A percentile compares a stretch with the other conserved stretches of the same genome.
Evolutionary conservation across 768 basidiomycete genomes (phyloP).

Genomic region (Punctularia strigosozonata): DNA sequence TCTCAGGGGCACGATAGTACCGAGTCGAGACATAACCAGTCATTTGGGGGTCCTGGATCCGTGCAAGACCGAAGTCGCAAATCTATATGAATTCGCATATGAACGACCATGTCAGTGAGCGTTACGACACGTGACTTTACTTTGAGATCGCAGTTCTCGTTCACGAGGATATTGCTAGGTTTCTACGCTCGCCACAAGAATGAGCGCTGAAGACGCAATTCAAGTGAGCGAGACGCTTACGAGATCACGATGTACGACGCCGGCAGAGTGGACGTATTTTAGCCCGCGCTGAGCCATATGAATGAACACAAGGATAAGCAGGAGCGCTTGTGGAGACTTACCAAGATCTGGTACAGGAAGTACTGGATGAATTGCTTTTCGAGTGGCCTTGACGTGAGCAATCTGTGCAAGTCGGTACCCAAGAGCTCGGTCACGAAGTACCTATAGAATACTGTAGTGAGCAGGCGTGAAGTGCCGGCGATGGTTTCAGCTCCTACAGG

Average conservation of each 20-base stretch:
- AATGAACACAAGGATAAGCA: conserved; percentile 4
- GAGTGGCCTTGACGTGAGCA: conserved; percentile 89
- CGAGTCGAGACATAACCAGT: conserved; percentile 98
- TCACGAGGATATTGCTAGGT: conserved; percentile 98
- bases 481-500: conserved; percentile 45
- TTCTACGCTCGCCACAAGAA: conserved; percentile 47
- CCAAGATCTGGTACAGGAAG: conserved; percentile 97
- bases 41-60: conserved; percentile 99
- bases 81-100: no score
- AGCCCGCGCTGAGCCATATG: conserved; percentile 63
- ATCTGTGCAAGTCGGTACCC: conserved; percentile 94
- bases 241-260: conserved; percentile 95
- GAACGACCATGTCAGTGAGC: conserved; percentile 2
- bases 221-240: conserved; percentile 30
- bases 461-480: conserved; percentile 2
- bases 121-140: conserved; percentile 35
- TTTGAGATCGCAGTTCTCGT: conserved; percentile 99
- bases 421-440: conserved; percentile 99
- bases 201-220: conserved; percentile 4
- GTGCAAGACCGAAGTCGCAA: conserved; percentile 96
- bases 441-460: conserved; percentile 26
- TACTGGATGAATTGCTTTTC: conserved; percentile 99
- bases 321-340: conserved; percentile 23
- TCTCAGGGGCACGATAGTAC: conserved; percentile 98
- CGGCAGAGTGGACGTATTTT: conserved; percentile 99